phyloP scores from a whole-genome alignment of 1,139 yeast genomes.

The Sugiyamaella paludigena region DNA sequence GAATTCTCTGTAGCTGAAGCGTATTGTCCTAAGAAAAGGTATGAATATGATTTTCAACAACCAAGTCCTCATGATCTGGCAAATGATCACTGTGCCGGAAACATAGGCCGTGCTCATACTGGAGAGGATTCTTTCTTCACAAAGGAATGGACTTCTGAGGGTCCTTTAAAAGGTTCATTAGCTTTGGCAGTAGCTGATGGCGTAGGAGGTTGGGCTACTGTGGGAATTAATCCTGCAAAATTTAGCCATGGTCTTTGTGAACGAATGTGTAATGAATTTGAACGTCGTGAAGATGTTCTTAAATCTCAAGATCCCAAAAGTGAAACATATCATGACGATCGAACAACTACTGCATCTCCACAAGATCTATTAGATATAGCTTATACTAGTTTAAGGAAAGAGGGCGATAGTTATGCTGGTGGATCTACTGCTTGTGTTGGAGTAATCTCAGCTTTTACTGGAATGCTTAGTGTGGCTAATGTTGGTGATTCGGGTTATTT shows the following conservation, averaged over 20 bases:
- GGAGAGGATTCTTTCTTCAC: conserved; percentile 88
- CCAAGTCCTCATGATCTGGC: conserved; percentile 6
- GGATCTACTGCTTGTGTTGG: conserved; percentile 96
- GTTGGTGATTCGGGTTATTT: conserved; percentile 97
- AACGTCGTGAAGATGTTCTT: conserved; percentile 11
- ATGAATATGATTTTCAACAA: conserved; percentile 12
- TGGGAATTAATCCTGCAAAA: conserved; percentile 75
- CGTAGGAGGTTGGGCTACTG: conserved; percentile 95
- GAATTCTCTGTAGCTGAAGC: conserved; percentile 21
- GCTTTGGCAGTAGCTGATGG: conserved; percentile 95
- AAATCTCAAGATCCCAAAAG: conserved; percentile 9
- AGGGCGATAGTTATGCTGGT: conserved; percentile 75
- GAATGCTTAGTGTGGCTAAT: conserved; percentile 64
- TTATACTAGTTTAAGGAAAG: conserved; percentile 50
- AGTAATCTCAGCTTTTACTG: conserved; percentile 54
- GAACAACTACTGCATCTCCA: conserved; percentile 40
- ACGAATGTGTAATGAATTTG: conserved; percentile 30
- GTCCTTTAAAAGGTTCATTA: conserved; percentile 45
- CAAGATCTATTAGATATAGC: conserved; percentile 53
- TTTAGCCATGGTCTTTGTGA: conserved; percentile 39
- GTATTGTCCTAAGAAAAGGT: conserved; percentile 20
- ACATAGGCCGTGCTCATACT: conserved; percentile 37
- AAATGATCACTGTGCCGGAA: conserved; percentile 3
- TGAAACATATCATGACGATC: conserved; percentile 9
- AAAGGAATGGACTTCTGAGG: conserved; percentile 37